Evolutionary conservation across 2,329 filamentous ascomycete genomes (phyloP), one percentile per base, ranked within the genome.

Genomic region (Diplodia corticola): DNA sequence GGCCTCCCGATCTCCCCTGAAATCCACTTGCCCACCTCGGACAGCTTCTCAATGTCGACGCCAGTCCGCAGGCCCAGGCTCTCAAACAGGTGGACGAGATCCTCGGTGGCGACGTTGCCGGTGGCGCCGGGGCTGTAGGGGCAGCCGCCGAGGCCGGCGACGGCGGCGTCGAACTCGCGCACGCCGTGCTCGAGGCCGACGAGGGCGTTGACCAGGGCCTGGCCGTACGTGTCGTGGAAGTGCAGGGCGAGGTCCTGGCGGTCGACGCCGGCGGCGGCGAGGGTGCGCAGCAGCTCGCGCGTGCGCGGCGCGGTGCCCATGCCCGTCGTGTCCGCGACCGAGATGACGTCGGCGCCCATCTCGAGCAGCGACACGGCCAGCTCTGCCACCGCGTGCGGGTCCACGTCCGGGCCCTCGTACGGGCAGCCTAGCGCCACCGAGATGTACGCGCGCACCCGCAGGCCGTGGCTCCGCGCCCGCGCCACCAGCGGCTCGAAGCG

Each of bases 341-440:
- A 91, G 70, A 97, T 93, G 82, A 97, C 92, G 74, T 96, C 92
- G 22, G 92, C 93, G 20, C 93, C 93, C 83, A 94, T 91, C 73
- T 93, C 91, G 1, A 97, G 83, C 57, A 97, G 77, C 6, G 80
- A 73, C 82, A 88, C 68, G 82, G 87, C 86, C 26, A 89, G 80
- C 30, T 87, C 84, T 2, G 87, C 87, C 2, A 89, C 87, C 65
- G 82, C 84, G 70, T 84, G 80, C 0, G 87, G 86, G 44, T 84
- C 79, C 1, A 64, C 59, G 44, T 64, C 59, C 0, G 86, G 86
- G 0, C 87, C 87, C 78, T 89, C 87, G 69, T 88, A 95, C 0
- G 92, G 92, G 70, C 92, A 96, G 1, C 90, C 91, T 5, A 96
- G 59, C 46, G 65, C 65, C 13, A 92, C 90, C 1, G 89, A 93